phyloP scores from a whole-genome alignment of 108 stramenopile genomes.

The Cyclotella atomus region DNA sequence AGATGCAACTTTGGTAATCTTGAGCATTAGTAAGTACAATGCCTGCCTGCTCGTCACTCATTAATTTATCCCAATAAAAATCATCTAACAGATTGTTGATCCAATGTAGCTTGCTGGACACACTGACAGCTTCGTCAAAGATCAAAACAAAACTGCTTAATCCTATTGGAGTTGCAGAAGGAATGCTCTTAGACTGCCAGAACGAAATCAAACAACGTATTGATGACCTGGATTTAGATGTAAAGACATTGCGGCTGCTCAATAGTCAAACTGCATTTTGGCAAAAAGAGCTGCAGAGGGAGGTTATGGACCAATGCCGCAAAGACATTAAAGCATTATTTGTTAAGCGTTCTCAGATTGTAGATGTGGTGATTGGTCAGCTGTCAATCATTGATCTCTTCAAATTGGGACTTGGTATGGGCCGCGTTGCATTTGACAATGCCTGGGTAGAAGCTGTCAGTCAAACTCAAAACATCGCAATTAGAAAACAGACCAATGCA shows the following conservation, averaged over 20 bases:
- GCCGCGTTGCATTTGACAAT: conserved; percentile 42
- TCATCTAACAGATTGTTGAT: neutral
- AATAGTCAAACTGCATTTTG: conserved; percentile 71
- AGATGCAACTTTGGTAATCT: conserved; percentile 66
- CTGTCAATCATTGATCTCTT: conserved; percentile 38
- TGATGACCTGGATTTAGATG: conserved; percentile 66
- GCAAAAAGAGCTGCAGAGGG: conserved; percentile 60
- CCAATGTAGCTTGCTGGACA: conserved; percentile 53
- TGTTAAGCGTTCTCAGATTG: conserved; percentile 14
- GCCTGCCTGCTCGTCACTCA: neutral
- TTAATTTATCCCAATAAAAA: neutral
- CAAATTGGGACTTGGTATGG: conserved; percentile 46
- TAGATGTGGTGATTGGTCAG: conserved; percentile 14
- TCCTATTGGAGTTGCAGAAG: conserved; percentile 75
- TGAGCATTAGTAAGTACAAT: conserved; percentile 57
- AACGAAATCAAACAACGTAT: conserved; percentile 46
- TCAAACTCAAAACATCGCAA: neutral
- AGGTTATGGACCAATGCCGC: conserved; percentile 48
- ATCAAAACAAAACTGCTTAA: conserved; percentile 77
- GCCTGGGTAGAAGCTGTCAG: conserved; percentile 59
- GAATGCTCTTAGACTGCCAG: conserved; percentile 64
- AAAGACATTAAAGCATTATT: conserved; percentile 38
- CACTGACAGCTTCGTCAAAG: conserved; percentile 76
- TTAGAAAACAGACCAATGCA: conserved; percentile 6
- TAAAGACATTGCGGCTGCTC: conserved; percentile 68